These are phyloP conservation scores for Scedosporium aurantiacum DNA, from an alignment of 2,329 filamentous ascomycete genomes.

Conservation along the genomic window DNA sequence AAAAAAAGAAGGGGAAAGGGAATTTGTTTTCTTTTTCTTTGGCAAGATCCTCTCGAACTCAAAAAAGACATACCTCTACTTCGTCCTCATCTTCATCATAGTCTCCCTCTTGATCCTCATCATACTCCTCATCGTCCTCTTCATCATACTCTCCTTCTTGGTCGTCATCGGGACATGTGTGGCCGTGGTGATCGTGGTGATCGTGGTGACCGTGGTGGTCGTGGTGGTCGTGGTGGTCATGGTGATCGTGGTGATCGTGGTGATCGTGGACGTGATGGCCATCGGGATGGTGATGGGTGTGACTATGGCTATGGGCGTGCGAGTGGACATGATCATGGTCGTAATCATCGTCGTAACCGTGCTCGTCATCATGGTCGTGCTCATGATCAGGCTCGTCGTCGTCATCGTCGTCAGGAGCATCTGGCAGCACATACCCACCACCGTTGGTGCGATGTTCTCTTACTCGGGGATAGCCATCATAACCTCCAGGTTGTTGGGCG, in stretches of 20 bases:
- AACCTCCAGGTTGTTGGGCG: conserved; percentile 2
- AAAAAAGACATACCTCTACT: conserved; percentile 4
- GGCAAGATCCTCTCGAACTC: neutral
- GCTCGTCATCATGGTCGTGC: conserved; percentile 37
- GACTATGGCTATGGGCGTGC: conserved; percentile 59
- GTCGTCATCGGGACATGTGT: conserved; percentile 55
- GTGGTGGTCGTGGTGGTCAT: conserved; percentile 49
- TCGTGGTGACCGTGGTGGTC: conserved; percentile 56
- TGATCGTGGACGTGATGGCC: conserved; percentile 65
- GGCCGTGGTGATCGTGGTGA: conserved; percentile 36
- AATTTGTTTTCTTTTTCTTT: too few species aligned
- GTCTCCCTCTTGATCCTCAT: conserved; percentile 4
- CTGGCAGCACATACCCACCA: conserved; percentile 45
- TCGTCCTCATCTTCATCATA: conserved; percentile 10
- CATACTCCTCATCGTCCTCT: conserved; percentile 56
- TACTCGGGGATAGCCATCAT: conserved; percentile 2
- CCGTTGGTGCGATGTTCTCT: conserved; percentile 42
- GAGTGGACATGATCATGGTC: conserved; percentile 50
- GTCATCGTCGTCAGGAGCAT: conserved; percentile 68
- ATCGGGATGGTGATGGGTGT: conserved; percentile 50
- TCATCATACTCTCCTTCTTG: conserved; percentile 59
- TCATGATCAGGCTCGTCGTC: conserved; percentile 51
- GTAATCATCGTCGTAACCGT: conserved; percentile 69
- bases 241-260: conserved; percentile 49
- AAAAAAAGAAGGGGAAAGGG: neutral